phyloP scores from a whole-genome alignment of 169 alveolate genomes.

The Plasmodium cynomolgi region DNA sequence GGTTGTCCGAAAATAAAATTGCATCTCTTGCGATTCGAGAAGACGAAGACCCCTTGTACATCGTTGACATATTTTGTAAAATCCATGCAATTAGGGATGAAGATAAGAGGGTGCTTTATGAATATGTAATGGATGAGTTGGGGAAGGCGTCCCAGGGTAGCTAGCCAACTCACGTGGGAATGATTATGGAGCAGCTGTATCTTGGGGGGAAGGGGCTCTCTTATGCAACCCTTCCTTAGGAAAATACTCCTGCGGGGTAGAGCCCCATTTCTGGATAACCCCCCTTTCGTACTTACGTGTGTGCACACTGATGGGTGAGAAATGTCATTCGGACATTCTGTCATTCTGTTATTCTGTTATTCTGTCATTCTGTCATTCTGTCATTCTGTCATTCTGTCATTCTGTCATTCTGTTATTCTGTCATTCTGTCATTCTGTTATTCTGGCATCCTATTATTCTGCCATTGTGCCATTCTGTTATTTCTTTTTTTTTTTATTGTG shows the following conservation, averaged over 20 bases:
- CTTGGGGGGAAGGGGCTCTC: neutral
- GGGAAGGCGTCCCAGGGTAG: neutral
- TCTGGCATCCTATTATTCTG: too few species aligned
- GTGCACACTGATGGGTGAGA: neutral
- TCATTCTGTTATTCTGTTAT: too few species aligned
- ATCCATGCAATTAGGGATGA: slow-evolving; percentile 58
- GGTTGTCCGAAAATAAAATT: slow-evolving; percentile 61
- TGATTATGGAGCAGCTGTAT: neutral
- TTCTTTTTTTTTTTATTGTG: neutral
- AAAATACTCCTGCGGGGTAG: neutral
- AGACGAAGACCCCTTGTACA: slow-evolving; percentile 69
- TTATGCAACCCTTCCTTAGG: neutral
- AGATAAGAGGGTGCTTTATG: slow-evolving; percentile 30
- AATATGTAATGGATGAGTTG: slow-evolving; percentile 60
- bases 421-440: neutral
- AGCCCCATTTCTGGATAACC: neutral
- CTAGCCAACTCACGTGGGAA: neutral
- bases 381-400: neutral
- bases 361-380: neutral
- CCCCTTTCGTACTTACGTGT: neutral
- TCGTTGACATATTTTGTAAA: slow-evolving; percentile 71
- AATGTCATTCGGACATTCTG: neutral
- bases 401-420: neutral
- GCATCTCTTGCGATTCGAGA: slow-evolving; percentile 62
- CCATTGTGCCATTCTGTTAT: too few species aligned